phyloP scores from a whole-genome alignment of 2,329 filamentous ascomycete genomes.

The Hypoxylon sp. region DNA sequence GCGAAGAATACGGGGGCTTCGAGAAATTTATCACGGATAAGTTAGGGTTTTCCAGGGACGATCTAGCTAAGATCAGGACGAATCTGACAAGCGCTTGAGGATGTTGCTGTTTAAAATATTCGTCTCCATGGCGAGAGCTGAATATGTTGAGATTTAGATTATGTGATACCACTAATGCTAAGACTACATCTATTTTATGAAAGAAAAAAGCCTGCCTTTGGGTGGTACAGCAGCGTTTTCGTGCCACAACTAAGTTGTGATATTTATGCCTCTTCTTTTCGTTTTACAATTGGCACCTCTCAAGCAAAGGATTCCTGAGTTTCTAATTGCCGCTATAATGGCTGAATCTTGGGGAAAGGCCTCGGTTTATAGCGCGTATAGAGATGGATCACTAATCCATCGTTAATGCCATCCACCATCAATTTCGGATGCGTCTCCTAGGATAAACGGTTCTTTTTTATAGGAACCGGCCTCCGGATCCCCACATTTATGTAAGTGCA shows the following conservation, averaged over 20 bases:
- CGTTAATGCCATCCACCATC: neutral
- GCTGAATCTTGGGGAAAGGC: neutral
- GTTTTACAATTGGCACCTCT: neutral
- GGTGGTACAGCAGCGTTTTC: constrained; percentile 1
- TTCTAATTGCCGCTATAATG: neutral
- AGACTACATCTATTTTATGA: neutral
- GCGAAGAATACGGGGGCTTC: constrained; percentile 64
- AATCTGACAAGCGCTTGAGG: constrained; percentile 57
- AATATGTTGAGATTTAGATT: constrained; percentile 16
- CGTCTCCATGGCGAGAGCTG: constrained; percentile 1
- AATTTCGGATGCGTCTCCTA: neutral
- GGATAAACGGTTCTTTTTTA: neutral
- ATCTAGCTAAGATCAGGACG: constrained; percentile 63
- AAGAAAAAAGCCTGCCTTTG: neutral
- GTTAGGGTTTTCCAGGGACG: constrained; percentile 63
- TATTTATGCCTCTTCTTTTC: neutral
- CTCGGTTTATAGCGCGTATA: neutral
- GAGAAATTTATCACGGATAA: constrained; percentile 63
- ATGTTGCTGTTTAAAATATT: neutral
- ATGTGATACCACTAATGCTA: constrained; percentile 13
- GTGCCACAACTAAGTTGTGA: constrained; percentile 7
- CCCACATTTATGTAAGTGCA: constrained; percentile 4
- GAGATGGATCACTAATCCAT: neutral
- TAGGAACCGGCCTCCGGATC: neutral
- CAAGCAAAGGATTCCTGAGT: neutral